These are phyloP conservation scores for Isabelozyma rhagii DNA, from an alignment of 805 yeast species.

Conservation along the genomic window DNA sequence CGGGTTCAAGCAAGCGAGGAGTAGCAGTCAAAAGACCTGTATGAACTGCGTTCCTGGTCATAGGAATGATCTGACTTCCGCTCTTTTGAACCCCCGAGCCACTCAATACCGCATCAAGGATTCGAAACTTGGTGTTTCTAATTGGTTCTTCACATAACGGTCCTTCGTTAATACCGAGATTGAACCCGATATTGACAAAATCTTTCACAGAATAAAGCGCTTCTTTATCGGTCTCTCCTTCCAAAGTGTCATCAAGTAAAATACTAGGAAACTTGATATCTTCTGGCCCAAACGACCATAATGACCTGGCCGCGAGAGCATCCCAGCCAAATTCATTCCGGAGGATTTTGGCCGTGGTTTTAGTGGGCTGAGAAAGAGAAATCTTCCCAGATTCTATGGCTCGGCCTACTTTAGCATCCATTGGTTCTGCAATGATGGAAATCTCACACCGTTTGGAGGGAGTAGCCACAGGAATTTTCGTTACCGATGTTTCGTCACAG, in stretches of 20 bases:
- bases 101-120: slow-evolving; percentile 59
- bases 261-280: slow-evolving; percentile 46
- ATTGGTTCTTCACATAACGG: slow-evolving; percentile 90
- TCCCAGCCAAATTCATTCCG: slow-evolving; percentile 73
- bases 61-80: slow-evolving; percentile 72
- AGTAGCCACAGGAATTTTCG: slow-evolving; percentile 57
- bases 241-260: slow-evolving; percentile 68
- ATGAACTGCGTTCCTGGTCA: slow-evolving; percentile 81
- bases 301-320: slow-evolving; percentile 72
- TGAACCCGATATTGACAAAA: slow-evolving; percentile 71
- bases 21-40: slow-evolving; percentile 73
- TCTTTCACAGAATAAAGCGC: slow-evolving; percentile 45
- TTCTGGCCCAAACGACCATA: slow-evolving; percentile 70
- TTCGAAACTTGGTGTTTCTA: slow-evolving; percentile 63
- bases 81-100: slow-evolving; percentile 47
- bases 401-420: slow-evolving; percentile 44
- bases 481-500: slow-evolving; percentile 58
- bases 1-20: slow-evolving; percentile 82
- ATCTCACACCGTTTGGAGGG: slow-evolving; percentile 53
- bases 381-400: slow-evolving; percentile 56
- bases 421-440: slow-evolving; percentile 75
- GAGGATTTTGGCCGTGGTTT: slow-evolving; percentile 51
- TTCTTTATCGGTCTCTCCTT: slow-evolving; percentile 62
- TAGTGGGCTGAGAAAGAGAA: slow-evolving; percentile 29
- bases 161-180: slow-evolving; percentile 81